These are phyloP conservation scores for Pyrenophora graminea DNA, from an alignment of 2,329 filamentous ascomycete species.

Conservation along the genomic window DNA sequence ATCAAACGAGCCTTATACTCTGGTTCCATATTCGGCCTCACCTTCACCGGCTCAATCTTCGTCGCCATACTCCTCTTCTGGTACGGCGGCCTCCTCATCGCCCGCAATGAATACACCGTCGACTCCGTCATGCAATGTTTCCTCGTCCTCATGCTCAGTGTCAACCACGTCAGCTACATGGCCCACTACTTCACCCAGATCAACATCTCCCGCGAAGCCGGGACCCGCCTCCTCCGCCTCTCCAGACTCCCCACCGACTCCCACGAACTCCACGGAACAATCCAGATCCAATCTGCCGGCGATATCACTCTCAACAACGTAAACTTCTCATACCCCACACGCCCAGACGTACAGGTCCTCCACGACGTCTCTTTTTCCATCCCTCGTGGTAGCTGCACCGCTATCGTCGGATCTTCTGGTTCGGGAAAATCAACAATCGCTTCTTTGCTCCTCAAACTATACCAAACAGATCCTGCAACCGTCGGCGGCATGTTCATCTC, in stretches of 20 bases:
- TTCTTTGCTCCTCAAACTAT: conserved; percentile 74
- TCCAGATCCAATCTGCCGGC: conserved; percentile 50
- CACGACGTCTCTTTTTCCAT: conserved; percentile 69
- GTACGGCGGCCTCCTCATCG: conserved; percentile 72
- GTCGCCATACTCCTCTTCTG: conserved; percentile 81
- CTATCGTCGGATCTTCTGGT: conserved; percentile 81
- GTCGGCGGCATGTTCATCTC: conserved; percentile 59
- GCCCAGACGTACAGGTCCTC: conserved; percentile 60
- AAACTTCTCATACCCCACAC: conserved; percentile 72
- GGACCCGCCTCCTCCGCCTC: conserved; percentile 72
- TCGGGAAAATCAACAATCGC: conserved; percentile 90
- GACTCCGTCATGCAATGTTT: conserved; percentile 72
- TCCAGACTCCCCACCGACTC: conserved; percentile 63
- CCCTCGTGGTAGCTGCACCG: conserved; percentile 66
- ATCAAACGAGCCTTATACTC: conserved; percentile 67
- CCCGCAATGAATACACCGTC: conserved; percentile 55
- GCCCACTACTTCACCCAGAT: conserved; percentile 80
- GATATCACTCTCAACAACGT: conserved; percentile 66
- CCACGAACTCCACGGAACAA: conserved; percentile 61
- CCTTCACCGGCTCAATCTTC: conserved; percentile 72
- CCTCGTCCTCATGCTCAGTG: conserved; percentile 80
- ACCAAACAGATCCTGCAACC: conserved; percentile 49
- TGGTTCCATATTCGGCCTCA: conserved; percentile 76
- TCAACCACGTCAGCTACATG: conserved; percentile 72
- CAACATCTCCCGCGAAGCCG: conserved; percentile 72